Evolutionary conservation across 257 asterid species (phyloP).

Genomic region (Ballota nigra): DNA sequence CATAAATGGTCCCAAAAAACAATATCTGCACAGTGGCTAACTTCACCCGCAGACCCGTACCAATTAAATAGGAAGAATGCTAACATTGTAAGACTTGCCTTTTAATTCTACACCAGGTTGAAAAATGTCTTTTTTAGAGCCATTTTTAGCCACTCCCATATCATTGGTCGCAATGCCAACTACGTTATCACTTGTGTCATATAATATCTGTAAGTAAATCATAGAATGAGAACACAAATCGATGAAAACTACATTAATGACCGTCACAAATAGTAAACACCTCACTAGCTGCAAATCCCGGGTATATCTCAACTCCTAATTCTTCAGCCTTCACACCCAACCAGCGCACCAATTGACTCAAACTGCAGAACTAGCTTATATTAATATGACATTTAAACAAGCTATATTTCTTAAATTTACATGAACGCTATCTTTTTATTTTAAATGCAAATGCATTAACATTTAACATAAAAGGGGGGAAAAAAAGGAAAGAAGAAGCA

Average conservation of each 20-base stretch:
- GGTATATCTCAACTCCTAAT: conserved; percentile 93
- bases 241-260: conserved; percentile 3
- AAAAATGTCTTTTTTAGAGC: conserved; percentile 72
- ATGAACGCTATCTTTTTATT: background rate
- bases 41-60: background rate
- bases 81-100: conserved; percentile 47
- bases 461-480: background rate
- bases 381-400: conserved; percentile 23
- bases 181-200: conserved; percentile 59
- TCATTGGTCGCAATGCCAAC: conserved; percentile 94
- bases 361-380: conserved; percentile 49
- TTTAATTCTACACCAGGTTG: conserved; percentile 91
- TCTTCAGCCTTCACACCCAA: conserved; percentile 95
- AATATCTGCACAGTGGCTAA: background rate
- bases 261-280: conserved; percentile 33
- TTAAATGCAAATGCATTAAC: background rate
- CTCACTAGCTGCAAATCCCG: conserved; percentile 99
- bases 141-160: conserved; percentile 95
- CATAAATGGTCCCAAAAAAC: background rate
- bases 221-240: conserved; percentile 19
- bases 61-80: background rate
- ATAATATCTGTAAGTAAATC: conserved; percentile 56
- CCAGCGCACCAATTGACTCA: conserved; percentile 96
- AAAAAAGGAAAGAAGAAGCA: background rate
- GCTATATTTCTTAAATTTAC: background rate